Percentiles rank a stretch among this genome's conserved stretches.
Evolutionary conservation across 129 eudicot genomes (phyloP).

Genomic region (Heracleum sosnowskyi): DNA sequence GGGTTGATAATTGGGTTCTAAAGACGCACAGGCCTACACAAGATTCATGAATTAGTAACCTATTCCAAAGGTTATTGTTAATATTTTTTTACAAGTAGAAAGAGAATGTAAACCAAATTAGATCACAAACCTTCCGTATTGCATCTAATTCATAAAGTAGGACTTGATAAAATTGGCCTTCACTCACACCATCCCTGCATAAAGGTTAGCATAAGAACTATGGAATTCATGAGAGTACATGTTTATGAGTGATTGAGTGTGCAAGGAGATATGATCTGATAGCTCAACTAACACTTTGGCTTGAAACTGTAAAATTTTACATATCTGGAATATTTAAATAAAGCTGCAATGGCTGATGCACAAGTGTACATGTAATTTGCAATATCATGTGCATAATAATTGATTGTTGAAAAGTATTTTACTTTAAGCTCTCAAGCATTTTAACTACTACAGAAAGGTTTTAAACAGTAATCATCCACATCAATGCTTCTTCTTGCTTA

Average conservation of each 20-base stretch:
- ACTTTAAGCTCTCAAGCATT: not conserved
- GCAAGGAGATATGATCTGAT: not conserved
- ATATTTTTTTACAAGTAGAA: not conserved
- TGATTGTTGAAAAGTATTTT: not conserved
- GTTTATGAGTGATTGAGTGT: not conserved
- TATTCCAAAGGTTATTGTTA: not conserved
- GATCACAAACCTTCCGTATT: conserved; percentile 43
- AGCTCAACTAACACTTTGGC: not conserved
- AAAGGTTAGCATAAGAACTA: not conserved
- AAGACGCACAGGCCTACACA: conserved; percentile 67
- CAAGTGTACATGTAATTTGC: not conserved
- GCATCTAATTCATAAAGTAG: conserved; percentile 67
- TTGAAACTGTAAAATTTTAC: not conserved
- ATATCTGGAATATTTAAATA: not conserved
- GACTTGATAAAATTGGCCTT: conserved; percentile 74
- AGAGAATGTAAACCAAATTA: not conserved
- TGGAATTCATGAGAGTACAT: not conserved
- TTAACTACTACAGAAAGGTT: not conserved
- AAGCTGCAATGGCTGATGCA: not conserved
- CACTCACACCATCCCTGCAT: conserved; percentile 66
- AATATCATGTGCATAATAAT: not conserved
- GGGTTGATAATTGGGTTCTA: conserved; percentile 72
- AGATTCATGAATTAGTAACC: not conserved
- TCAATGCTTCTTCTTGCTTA: not conserved
- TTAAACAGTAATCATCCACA: not conserved